Evolutionary conservation across 805 yeast species (phyloP), one percentile per base, ranked within the genome.

Genomic region (Metschnikowia sp.): DNA sequence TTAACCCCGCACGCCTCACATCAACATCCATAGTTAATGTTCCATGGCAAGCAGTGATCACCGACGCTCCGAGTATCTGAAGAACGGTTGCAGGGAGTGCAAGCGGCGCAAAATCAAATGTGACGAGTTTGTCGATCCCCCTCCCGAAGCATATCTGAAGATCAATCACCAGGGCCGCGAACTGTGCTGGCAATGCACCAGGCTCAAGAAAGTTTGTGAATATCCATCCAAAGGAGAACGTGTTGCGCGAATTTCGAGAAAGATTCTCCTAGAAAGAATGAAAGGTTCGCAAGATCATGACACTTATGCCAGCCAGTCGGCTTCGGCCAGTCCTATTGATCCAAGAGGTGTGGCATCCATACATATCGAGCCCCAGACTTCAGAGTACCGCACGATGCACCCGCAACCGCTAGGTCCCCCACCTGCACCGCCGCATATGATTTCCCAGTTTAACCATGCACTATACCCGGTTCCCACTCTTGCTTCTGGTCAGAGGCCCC

Each of bases 71-170:
- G 63, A 58, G 49, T 71, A 71, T 52, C 62, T 66, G 53, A 68
- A 69, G 45, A 63, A 62, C 13, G 77, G 77, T 3, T 73, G 77
- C 52, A 53, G 64, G 13, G 75, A 70, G 48, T 73, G 77, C 52
- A 72, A 72, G 49, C 60, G 74, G 28, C 61, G 75, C 44, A 73
- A 72, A 49, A 72, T 72, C 40, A 72, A 72, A 49, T 70, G 75
- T 39, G 71, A 68, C 36, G 75, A 70, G 47, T 53, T 48, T 39
- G 22, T 40, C 22, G 39, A 50, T 26, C 56, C 57, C 9, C 59
- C 59, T 3, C 43, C 45, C 10, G 54, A 43, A 18, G 57, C 57
- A 10, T 40, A 31, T 26, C 42, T 44, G 19, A 42, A 31, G 9
- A 45, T 52, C 39, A 55, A 55, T 40, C 36, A 46, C 10, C 59